These are phyloP conservation scores for Hirschfeldia incana DNA, from an alignment of 345 rosid species.

Conservation along the genomic window DNA sequence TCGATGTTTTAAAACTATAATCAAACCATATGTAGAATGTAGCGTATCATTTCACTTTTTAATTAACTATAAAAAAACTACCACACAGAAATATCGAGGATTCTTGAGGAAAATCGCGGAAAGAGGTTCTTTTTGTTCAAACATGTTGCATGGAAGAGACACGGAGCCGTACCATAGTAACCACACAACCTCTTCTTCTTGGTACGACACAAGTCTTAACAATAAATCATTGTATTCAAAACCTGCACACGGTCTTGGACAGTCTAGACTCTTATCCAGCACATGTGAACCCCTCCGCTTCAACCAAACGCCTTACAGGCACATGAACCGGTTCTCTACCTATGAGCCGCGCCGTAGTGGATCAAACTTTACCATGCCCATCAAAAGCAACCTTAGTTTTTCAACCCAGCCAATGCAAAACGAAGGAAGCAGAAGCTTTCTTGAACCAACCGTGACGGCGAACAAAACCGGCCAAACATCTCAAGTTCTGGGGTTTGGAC, in stretches of 20 bases:
- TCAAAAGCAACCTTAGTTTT: constrained; percentile 16
- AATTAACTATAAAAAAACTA: background rate
- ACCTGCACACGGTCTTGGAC: constrained; percentile 24
- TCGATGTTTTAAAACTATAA: no score
- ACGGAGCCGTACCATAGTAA: constrained; percentile 13
- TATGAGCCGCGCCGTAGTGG: constrained; percentile 23
- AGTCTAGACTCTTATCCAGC: constrained; percentile 36
- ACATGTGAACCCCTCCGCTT: constrained; percentile 14
- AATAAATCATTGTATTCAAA: constrained; percentile 21
- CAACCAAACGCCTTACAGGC: constrained; percentile 20
- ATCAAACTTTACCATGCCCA: constrained; percentile 29
- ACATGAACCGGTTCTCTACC: constrained; percentile 31
- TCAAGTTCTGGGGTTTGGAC: constrained; percentile 28
- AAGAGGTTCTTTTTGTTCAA: constrained; percentile 17
- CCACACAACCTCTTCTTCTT: constrained; percentile 11
- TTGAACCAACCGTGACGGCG: constrained; percentile 13
- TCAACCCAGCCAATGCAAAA: constrained; percentile 21
- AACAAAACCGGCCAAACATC: constrained; percentile 24
- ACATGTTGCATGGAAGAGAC: constrained; percentile 13
- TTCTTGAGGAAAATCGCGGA: constrained; percentile 56
- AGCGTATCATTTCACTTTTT: background rate
- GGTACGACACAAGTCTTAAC: constrained; percentile 22
- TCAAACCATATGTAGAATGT: no score
- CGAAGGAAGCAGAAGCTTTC: constrained; percentile 10
- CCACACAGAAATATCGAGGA: constrained; percentile 63